Evolutionary conservation across 2,329 filamentous ascomycete genomes (phyloP).

Genomic region (Ophiocordyceps unilateralis): DNA sequence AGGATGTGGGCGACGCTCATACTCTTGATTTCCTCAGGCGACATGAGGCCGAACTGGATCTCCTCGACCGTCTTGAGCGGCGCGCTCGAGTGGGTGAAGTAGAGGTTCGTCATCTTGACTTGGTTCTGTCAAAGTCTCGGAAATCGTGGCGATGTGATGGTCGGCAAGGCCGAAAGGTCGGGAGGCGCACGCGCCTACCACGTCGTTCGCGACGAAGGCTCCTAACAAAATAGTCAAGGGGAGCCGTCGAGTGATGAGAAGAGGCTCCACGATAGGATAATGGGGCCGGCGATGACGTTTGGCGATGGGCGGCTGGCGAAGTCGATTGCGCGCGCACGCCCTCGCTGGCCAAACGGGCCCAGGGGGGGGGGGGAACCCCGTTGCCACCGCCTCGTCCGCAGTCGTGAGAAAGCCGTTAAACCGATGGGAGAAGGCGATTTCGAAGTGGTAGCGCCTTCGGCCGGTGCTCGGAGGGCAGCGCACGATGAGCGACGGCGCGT

Average conservation of each 20-base stretch:
- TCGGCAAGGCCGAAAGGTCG: slow-evolving; percentile 3
- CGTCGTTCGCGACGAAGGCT: no score
- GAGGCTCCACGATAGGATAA: not conserved
- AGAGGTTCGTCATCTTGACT: slow-evolving; percentile 72
- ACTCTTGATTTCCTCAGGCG: slow-evolving; percentile 96
- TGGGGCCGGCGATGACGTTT: not conserved
- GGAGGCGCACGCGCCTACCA: slow-evolving; percentile 4
- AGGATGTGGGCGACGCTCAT: slow-evolving; percentile 95
- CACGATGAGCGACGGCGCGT: slow-evolving; percentile 35
- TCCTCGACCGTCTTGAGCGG: slow-evolving; percentile 95
- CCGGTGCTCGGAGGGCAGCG: slow-evolving; percentile 14
- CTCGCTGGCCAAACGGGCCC: slow-evolving; percentile 25
- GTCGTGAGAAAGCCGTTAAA: slow-evolving; percentile 11
- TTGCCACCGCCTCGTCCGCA: slow-evolving; percentile 24
- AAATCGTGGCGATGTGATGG: slow-evolving; percentile 4
- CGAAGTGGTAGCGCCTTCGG: slow-evolving; percentile 13
- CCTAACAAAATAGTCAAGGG: not conserved
- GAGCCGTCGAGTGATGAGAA: slow-evolving; percentile 12
- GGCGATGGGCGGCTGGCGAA: slow-evolving; percentile 5
- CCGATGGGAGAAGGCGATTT: slow-evolving; percentile 1
- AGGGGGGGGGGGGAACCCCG: slow-evolving; percentile 29
- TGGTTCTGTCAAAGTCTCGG: slow-evolving; percentile 7
- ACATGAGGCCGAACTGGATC: slow-evolving; percentile 96
- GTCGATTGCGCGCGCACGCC: slow-evolving; percentile 25
- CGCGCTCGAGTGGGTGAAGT: slow-evolving; percentile 82